Evolutionary conservation across 1,284 basidiomycete species (phyloP).

Genomic region (Fistulina hepatica): DNA sequence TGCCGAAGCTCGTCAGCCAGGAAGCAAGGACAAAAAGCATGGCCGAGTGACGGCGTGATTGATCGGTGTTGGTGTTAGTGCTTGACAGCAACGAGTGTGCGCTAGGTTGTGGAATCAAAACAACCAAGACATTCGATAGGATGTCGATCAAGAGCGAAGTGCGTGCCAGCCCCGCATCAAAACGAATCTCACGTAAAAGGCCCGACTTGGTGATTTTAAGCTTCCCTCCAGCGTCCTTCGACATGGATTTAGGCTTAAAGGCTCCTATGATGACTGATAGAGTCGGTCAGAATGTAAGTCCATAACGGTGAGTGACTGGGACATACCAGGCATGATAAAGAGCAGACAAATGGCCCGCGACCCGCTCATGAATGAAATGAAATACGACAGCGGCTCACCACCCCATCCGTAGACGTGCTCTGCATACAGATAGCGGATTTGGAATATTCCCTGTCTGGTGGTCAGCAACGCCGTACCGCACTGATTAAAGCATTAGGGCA

Average conservation of each 20-base stretch:
- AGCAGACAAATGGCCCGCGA: slow-evolving; percentile 38
- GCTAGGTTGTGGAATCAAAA: slow-evolving; percentile 36
- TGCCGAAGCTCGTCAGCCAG: slow-evolving; percentile 45
- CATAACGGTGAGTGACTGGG: neutral
- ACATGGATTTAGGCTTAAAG: slow-evolving; percentile 31
- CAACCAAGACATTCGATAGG: slow-evolving; percentile 48
- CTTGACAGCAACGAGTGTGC: neutral
- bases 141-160: slow-evolving; percentile 56
- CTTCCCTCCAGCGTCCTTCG: slow-evolving; percentile 25
- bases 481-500: neutral
- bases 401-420: slow-evolving; percentile 41
- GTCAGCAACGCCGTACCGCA: slow-evolving; percentile 6
- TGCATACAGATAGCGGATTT: slow-evolving; percentile 42
- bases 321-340: slow-evolving; percentile 36
- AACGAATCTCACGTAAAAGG: slow-evolving; percentile 52
- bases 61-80: neutral
- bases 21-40: slow-evolving; percentile 46
- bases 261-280: slow-evolving; percentile 31
- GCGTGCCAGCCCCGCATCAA: slow-evolving; percentile 53
- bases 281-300: neutral
- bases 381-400: slow-evolving; percentile 36
- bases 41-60: slow-evolving; percentile 17
- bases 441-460: slow-evolving; percentile 33
- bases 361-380: slow-evolving; percentile 41
- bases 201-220: slow-evolving; percentile 35